Base-by-base conservation (phyloP, 306 rosid species). In the Rosa chinensis region DNA sequence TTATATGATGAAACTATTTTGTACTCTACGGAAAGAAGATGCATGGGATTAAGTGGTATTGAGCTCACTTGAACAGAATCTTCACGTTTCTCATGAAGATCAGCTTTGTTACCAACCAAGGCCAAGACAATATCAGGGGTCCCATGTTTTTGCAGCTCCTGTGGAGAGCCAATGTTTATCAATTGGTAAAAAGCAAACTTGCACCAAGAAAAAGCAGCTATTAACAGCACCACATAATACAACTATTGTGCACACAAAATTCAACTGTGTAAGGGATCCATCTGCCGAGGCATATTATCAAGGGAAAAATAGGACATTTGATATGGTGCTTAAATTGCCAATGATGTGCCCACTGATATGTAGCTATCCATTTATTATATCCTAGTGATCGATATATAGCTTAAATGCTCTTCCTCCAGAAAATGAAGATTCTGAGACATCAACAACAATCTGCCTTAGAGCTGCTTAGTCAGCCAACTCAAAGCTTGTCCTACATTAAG, bases 111-210 rank as follows among this genome's bases (percentile, higher is more conserved):
- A 69, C 99, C 97, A 0, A 94, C 99, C 86, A 94, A 86, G 77
- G 97, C 99, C 95, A 94, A 85, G 73, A 94, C 92, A 77, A 94
- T 91, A 79, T 94, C 97, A 70, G 97, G 97, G 85, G 87, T 91
- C 79, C 99, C 99, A 85, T 92, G 97, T 82, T 94, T 94, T 84
- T 94, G 99, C 55, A 92, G 87, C 90, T 94, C 99, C 97, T 91
- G 88, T 23, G 74, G 73, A 69, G 73, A 58, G 44, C 82, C 32
- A 62, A 39, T 25, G 49, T 75, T 66, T 71, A 78, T 85, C 68
- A 85, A 80, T 70, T 75, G 28, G 78, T 73, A 70, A 77, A 77
- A 58, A 78, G 39, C 16, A 72, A 70, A 25, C 58, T 76, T 67
- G 21, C 28, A 74, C 66, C 53, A 59, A 48, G 18, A 49, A 53